phyloP scores from a whole-genome alignment of 139 green algal genomes.

The Parachlorella kessleri region DNA sequence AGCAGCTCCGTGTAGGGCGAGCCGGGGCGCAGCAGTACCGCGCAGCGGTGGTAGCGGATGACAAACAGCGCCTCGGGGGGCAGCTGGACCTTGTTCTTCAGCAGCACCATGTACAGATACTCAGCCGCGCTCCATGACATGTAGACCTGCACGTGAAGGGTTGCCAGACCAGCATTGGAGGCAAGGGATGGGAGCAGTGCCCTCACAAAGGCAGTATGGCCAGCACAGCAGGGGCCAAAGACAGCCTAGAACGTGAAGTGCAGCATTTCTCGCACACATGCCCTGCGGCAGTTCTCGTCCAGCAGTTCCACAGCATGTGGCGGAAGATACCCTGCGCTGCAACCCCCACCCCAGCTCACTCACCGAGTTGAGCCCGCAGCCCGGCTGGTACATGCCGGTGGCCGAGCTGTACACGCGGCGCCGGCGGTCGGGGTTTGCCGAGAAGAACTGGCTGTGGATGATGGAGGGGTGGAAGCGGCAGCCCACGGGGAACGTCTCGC shows the following conservation, averaged over 20 bases:
- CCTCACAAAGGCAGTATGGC: too few relatives aligned
- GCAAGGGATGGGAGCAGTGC: too few relatives aligned
- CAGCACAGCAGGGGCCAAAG: too few relatives aligned
- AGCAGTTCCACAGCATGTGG: too few relatives aligned
- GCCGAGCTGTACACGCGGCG: constrained; percentile 54
- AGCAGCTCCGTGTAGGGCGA: constrained; percentile 74
- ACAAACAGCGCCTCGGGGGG: constrained; percentile 81
- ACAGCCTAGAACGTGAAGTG: too few relatives aligned
- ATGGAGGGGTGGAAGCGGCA: constrained; percentile 79
- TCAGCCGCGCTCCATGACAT: constrained; percentile 81
- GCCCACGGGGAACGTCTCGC: constrained; percentile 86
- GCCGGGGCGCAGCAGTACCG: constrained; percentile 45
- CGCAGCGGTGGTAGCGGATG: constrained; percentile 61
- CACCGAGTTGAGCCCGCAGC: constrained; percentile 54
- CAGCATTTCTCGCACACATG: too few relatives aligned
- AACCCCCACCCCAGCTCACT: not conserved
- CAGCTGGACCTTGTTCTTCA: constrained; percentile 62
- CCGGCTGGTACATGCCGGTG: constrained; percentile 64
- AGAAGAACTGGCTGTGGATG: constrained; percentile 61
- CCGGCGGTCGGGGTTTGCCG: constrained; percentile 77
- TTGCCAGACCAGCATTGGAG: too few relatives aligned
- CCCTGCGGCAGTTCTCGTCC: too few relatives aligned
- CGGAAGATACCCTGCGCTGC: not conserved
- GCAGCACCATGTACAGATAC: constrained; percentile 86
- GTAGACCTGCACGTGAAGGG: constrained; percentile 23